Conservation (phyloP, 352 stramenopile genomes). For the Globisporangium megalacanthum region DNA sequence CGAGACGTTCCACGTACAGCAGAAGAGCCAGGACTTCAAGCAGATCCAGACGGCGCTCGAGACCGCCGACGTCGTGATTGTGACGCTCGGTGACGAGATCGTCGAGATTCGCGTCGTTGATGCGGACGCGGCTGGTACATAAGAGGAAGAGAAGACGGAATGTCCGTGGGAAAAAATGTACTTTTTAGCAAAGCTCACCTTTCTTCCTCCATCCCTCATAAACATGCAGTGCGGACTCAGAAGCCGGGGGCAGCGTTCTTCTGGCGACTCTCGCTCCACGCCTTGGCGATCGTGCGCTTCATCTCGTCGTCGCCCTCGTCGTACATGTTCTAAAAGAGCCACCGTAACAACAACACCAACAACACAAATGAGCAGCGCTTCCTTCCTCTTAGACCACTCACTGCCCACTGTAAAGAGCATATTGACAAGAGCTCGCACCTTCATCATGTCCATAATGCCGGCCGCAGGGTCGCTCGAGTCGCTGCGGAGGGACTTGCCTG, state of each 20-base stretch:
- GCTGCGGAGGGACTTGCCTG: conserved; percentile 39
- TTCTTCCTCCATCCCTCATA: background rate
- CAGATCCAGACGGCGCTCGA: conserved; percentile 67
- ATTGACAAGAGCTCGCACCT: conserved; percentile 26
- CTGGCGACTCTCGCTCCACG: conserved; percentile 77
- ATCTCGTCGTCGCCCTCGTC: conserved; percentile 85
- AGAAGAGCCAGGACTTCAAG: conserved; percentile 65
- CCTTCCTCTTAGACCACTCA: no score
- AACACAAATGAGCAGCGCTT: no score
- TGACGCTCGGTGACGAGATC: conserved; percentile 48
- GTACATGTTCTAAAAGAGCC: conserved; percentile 71
- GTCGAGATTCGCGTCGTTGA: conserved; percentile 36
- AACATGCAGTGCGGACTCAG: conserved; percentile 1
- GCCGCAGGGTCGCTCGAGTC: conserved; percentile 58
- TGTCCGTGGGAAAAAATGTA: background rate
- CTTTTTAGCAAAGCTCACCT: no score
- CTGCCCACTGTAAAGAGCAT: no score
- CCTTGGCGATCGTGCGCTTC: conserved; percentile 88
- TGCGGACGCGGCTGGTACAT: conserved; percentile 12
- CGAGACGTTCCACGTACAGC: conserved; percentile 61
- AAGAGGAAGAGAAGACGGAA: conserved; percentile 6
- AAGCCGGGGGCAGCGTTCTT: conserved; percentile 37
- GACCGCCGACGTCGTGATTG: conserved; percentile 41
- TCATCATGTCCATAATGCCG: conserved; percentile 91
- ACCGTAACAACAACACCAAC: no score